phyloP scores from a whole-genome alignment of 495 filamentous ascomycete species.

The Aspergillus leporis region DNA sequence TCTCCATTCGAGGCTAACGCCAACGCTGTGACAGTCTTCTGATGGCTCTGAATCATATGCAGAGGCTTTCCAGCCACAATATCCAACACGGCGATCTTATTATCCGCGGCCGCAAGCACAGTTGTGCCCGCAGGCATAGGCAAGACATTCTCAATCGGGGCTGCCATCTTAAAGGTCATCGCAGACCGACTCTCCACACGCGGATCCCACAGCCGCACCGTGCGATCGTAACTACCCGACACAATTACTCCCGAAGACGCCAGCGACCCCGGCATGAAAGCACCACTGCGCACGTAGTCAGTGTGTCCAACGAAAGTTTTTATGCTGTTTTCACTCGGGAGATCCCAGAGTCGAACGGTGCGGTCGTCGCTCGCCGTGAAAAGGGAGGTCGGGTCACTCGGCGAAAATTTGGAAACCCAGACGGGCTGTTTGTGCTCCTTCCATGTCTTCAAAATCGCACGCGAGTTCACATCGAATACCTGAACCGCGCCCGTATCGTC shows the following conservation, averaged over 20 bases:
- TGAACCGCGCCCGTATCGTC: slow-evolving; percentile 89
- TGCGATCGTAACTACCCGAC: slow-evolving; percentile 90
- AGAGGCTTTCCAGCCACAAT: slow-evolving; percentile 86
- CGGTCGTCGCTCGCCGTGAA: slow-evolving; percentile 87
- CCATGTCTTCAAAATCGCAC: slow-evolving; percentile 96
- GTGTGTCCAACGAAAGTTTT: slow-evolving; percentile 82
- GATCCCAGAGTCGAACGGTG: slow-evolving; percentile 90
- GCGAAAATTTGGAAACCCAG: slow-evolving; percentile 86
- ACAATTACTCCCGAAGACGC: slow-evolving; percentile 69
- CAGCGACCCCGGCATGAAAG: slow-evolving; percentile 80
- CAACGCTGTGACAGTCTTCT: slow-evolving; percentile 93
- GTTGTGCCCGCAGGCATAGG: slow-evolving; percentile 85
- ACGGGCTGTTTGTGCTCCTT: slow-evolving; percentile 92
- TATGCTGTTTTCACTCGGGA: slow-evolving; percentile 73
- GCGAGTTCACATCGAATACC: slow-evolving; percentile 85
- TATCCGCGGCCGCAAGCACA: slow-evolving; percentile 79
- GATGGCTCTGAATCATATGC: slow-evolving; percentile 86
- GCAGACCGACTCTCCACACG: slow-evolving; percentile 65
- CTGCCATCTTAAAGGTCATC: slow-evolving; percentile 91
- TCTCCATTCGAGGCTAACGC: slow-evolving; percentile 72
- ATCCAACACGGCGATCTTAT: slow-evolving; percentile 90
- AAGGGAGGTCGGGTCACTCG: slow-evolving; percentile 77
- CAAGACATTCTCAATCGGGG: slow-evolving; percentile 81
- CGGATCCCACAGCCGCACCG: slow-evolving; percentile 92
- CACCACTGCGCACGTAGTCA: slow-evolving; percentile 87